Base-by-base conservation (phyloP, 2,329 filamentous ascomycete species). In the Chrysoporthe cubensis region DNA sequence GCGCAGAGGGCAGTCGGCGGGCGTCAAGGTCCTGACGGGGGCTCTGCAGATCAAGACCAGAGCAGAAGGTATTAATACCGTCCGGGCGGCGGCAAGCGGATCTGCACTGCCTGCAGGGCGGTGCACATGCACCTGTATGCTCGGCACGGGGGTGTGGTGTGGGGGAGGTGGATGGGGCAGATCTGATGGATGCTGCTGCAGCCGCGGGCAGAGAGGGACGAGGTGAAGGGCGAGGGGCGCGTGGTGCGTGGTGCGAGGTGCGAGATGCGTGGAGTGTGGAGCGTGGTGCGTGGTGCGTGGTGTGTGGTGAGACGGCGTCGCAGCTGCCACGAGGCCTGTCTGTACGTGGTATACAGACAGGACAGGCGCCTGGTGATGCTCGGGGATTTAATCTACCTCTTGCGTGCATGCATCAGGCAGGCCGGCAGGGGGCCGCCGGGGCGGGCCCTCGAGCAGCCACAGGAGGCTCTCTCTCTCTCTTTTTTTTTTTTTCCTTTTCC, bases 361-460 rank as follows among this genome's bases (percentile, higher is more conserved):
- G 34, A 16, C 26, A 34, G 63, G 57, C 56, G 48, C 65, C 26
- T 64, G 50, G 43, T 37, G 57, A 65, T 46, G 66, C 54, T 68
- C 68, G 68, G 68, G 64, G 62, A 70, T 70, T 65, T 68, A 65
- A 69, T 62, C 34, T 65, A 66, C 52, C 52, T 68, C 63, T 52
- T 68, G 68, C 68, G 60, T 48, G 26, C 68, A 66, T 26, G 34
- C 44, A 21, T n/a, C 9, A n/a, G n/a, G 26, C 26, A 50, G 13
- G 34, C 64, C 64, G 56, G 67, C 67, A 64, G 58, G 26, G 58
- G 26, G 26, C 26, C 26, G 26, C 26, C 26, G 26, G 26, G 26
- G 26, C 26, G 26, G 26, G 26, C 26, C 26, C 26, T 26, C 26
- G 26, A 26, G 26, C 26, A 26, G 26, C 2, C 26, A 26, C 26